Evolutionary conservation across 179 eudicot genomes (phyloP).

Genomic region (Camellia oleifera): DNA sequence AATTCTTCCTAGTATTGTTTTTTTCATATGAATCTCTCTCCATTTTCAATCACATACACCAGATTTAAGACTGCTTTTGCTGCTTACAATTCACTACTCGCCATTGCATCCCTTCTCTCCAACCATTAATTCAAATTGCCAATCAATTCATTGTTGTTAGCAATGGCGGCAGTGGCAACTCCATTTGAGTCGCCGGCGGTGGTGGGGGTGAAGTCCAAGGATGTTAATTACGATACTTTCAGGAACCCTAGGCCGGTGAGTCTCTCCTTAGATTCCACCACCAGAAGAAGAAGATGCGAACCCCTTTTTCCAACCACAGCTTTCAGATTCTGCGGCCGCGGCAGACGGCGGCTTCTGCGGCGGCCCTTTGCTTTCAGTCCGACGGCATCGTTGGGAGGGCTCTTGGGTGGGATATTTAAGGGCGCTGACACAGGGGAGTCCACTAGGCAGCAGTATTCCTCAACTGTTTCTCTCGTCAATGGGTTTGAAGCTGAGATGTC

Average conservation of each 20-base stretch:
- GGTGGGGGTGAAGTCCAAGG: too few species aligned
- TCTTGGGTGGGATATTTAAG: slow-evolving; percentile 63
- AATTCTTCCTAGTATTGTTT: too few species aligned
- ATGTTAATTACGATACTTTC: not conserved
- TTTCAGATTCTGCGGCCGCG: not conserved
- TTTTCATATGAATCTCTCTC: too few species aligned
- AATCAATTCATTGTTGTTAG: not conserved
- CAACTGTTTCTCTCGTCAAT: slow-evolving; percentile 51
- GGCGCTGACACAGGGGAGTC: slow-evolving; percentile 76
- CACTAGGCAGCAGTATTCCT: slow-evolving; percentile 62
- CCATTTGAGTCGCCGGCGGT: slow-evolving; percentile 4
- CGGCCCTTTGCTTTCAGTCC: not conserved
- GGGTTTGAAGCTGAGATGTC: slow-evolving; percentile 50
- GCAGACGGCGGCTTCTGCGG: not conserved
- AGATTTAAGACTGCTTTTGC: too few species aligned
- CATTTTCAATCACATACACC: too few species aligned
- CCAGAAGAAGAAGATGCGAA: not conserved
- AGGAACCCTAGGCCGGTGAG: not conserved
- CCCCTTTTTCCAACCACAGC: not conserved
- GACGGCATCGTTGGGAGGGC: slow-evolving; percentile 57
- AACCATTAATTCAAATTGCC: too few species aligned
- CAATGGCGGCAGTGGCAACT: slow-evolving; percentile 2
- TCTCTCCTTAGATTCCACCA: not conserved
- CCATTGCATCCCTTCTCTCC: too few species aligned
- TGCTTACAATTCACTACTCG: not conserved